phyloP scores from a whole-genome alignment of 1,284 basidiomycete genomes.

The Trichosporon faecale region DNA sequence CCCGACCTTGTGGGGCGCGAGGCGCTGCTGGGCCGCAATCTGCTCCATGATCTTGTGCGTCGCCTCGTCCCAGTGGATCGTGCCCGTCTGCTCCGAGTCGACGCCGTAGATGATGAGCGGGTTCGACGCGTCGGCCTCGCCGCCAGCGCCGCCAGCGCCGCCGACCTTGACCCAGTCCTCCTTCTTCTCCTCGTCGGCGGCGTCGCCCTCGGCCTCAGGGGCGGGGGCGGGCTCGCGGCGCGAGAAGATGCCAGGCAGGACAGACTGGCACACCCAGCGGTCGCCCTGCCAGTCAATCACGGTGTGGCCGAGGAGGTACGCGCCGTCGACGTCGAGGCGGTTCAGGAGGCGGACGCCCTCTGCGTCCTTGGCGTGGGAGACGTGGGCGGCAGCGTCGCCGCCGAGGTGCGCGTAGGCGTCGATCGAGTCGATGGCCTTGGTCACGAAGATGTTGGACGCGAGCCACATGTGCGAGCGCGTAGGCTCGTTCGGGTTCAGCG shows the following conservation, averaged over 20 bases:
- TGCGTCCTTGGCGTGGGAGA: slow-evolving; percentile 60
- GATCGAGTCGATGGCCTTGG: slow-evolving; percentile 59
- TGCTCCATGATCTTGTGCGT: slow-evolving; percentile 58
- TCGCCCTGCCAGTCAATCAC: slow-evolving; percentile 60
- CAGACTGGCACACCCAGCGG: slow-evolving; percentile 60
- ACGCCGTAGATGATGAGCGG: slow-evolving; percentile 59
- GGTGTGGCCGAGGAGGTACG: slow-evolving; percentile 68
- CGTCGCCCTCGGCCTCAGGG: slow-evolving; percentile 29
- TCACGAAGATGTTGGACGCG: slow-evolving; percentile 60
- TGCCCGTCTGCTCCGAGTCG: slow-evolving; percentile 56
- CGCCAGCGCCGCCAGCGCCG: slow-evolving; percentile 57
- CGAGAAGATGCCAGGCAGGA: slow-evolving; percentile 60
- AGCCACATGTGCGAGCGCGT: slow-evolving; percentile 58
- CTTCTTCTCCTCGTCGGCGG: slow-evolving; percentile 39
- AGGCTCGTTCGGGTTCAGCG: slow-evolving; percentile 60
- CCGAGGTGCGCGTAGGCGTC: slow-evolving; percentile 58
- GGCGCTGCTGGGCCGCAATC: slow-evolving; percentile 55
- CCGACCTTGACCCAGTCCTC: slow-evolving; percentile 50
- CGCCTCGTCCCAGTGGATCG: slow-evolving; percentile 52
- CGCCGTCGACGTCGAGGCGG: slow-evolving; percentile 67
- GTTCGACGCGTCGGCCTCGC: slow-evolving; percentile 64
- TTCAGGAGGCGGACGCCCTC: slow-evolving; percentile 57
- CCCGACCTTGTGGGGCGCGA: slow-evolving; percentile 57
- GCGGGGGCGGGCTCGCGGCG: slow-evolving; percentile 38
- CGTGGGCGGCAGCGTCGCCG: slow-evolving; percentile 59